Base-by-base conservation (phyloP, 768 basidiomycete species). In the Trametes gibbosa region DNA sequence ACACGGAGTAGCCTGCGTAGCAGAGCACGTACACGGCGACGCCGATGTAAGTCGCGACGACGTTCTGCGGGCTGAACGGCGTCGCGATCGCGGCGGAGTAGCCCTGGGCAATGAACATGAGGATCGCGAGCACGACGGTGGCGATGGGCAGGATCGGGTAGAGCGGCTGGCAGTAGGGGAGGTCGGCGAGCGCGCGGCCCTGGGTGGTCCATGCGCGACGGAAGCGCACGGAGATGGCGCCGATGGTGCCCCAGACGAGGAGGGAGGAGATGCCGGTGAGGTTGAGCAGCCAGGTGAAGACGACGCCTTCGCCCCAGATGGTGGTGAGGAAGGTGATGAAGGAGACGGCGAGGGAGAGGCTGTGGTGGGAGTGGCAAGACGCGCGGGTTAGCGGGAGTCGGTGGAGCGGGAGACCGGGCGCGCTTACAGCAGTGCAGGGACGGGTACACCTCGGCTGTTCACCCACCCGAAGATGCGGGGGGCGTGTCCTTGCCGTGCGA, bases 401-500 rank as follows among this genome's bases (percentile, higher is more conserved):
- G n/a, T n/a, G n/a, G n/a, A n/a, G n/a, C 39, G 19, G 23, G 46
- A 40, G n/a, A 49, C 40, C 2, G 35, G 40, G 32, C 39, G 21
- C 17, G 57, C 68, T 46, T 58, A 67, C 67, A 86, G 53, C 0
- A 84, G 69, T 5, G 81, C 79, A 6, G 81, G 81, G 13, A 84
- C 68, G 5, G 89, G 89, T 10, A 88, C 85, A 1, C 87, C 87
- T 5, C 79, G 74, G 61, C 78, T 76, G 70, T 83, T 87, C 29
- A 85, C 82, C 75, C 81, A 84, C 19, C 82, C 81, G 72, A 90
- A 88, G 53, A 85, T 56, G 29, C 72, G 75, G 16, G 88, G 89
- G 0, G 87, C 89, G 62, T 86, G 80, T 0, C 87, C 87, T 21
- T 75, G 72, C 56, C 81, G 80, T 5, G 86, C 87, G n/a, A 90